Percentiles rank a stretch among this genome's conserved stretches.
Conservation (phyloP, 2,329 filamentous ascomycete species). For the Neophaeococcomyces aloes region DNA sequence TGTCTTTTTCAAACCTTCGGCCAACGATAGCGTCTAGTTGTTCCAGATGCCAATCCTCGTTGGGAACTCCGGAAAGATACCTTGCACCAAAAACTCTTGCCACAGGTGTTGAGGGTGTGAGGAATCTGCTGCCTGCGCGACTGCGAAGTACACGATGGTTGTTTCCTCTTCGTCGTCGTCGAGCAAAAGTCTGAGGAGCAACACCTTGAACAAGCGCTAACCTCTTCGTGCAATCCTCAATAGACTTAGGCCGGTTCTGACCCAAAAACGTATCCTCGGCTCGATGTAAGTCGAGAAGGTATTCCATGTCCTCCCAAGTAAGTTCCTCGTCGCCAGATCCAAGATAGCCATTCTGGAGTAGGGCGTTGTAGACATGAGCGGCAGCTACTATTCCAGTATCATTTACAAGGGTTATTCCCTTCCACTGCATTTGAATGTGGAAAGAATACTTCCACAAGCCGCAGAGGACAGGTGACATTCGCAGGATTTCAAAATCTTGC, state of each 20-base stretch:
- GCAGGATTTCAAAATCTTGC: neutral
- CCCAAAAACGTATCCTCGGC: neutral
- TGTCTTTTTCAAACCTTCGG: no score
- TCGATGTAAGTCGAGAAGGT: neutral
- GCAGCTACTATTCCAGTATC: neutral
- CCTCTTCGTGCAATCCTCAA: neutral
- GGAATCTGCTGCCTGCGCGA: neutral
- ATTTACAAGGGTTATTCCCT: neutral
- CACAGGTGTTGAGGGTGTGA: neutral
- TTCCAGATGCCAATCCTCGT: no score
- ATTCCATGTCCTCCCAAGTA: neutral
- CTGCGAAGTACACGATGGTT: neutral
- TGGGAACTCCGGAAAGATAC: neutral
- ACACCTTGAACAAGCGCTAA: neutral
- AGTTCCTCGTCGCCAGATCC: neutral
- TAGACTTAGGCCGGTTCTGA: neutral
- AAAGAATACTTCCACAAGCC: conserved; percentile 1
- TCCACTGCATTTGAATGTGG: neutral
- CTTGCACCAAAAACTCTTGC: neutral
- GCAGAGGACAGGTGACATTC: neutral
- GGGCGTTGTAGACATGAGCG: neutral
- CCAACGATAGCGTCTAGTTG: no score
- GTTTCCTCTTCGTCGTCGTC: neutral
- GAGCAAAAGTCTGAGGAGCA: conserved; percentile 5
- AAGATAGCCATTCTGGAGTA: neutral